Evolutionary conservation across 2,329 filamentous ascomycete species (phyloP), one percentile per base, ranked within the genome.

Genomic region (Aspergillus carbonarius): DNA sequence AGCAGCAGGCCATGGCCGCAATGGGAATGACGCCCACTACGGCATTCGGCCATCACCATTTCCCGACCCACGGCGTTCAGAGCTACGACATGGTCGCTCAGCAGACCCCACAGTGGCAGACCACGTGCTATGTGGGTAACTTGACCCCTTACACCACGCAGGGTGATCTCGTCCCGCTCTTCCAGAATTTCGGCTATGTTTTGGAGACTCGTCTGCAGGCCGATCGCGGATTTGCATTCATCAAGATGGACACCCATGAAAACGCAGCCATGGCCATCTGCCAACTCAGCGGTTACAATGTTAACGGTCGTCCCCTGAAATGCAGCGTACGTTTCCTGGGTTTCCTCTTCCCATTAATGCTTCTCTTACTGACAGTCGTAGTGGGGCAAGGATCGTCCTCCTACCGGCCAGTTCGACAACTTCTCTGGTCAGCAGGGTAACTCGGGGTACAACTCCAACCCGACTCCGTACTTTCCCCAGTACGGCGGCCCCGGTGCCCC

Each of bases 341-440:
- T 42, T 50, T 50, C 37, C 8, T 44, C 46, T 15, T 55, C 60
- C 23, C 60, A 66, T 61, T 69, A 79, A 70, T 79, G 60, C 66
- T 66, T 51, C 62, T 47, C 53, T 63, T 49, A 60, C 67, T 69
- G 57, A 72, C 60, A 35, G 13, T 66, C 68, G 39, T 72, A 98
- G 93, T 99, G 95, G 95, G 95, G 95, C 74, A 99, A 99, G 81
- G 95, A 99, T 79, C 96, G 96, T 80, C 92, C 93, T 54, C 92
- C 95, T 27, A 92, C 87, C 69, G 85, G 88, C 66, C 84, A 90
- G 70, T 90, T 89, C 67, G 96, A 96, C 69, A 91, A 91, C 68
- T 93, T 90, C 73, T 88, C 90, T 68, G 89, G 93, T 55, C 90
- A 93, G 74, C 91, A 87, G 69, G 88, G 86, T 77, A 88, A 83